Evolutionary conservation across 148 eudicot genomes (phyloP), one percentile per base, ranked within the genome.

Genomic region (Fagopyrum homotropicum): DNA sequence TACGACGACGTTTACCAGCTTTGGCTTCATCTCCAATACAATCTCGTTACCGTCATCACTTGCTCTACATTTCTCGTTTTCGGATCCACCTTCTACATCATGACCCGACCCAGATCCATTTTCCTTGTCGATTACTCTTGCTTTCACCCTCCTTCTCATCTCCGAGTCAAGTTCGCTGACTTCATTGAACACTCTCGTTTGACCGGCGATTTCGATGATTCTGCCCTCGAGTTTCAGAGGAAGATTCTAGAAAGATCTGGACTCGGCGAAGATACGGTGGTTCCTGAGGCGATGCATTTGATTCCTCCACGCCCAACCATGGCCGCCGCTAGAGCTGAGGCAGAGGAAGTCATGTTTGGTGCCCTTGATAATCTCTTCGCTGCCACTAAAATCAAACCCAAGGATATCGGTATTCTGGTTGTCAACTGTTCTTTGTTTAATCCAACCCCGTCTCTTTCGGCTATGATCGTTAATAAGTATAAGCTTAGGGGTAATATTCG

Each of bases 401-500:
- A 82, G 30, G 81, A 86, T 7, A 82, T 89, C 17, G 90, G 92
- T 1, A 78, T 89, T 1, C 76, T 89, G 0, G 88, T 89, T 0
- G 92, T 89, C 4, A 89, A 89, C 48, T 89, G 88, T 29, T 84
- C 88, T 47, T 72, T 89, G 17, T 89, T 89, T 64, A 89, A 89
- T 50, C 92, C 92, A 0, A 89, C 92, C 0, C 92, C 92, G 0
- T 89, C 92, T 1, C 75, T 89, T 0, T 89, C 92, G 3, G 88
- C 90, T 5, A 89, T 89, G 92, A 89, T 89, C 10, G 79, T 89
- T 0, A 89, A 89, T 73, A 82, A 76, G 54, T 89, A 81, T 44
- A 89, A 86, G 52, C 55, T 89, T 7, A 75, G 92, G 7, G 88
- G 89, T 1, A 89, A 89, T 45, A 86, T 89, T 35, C 64, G 84